Conservation (phyloP, 2,329 filamentous ascomycete genomes). For the Hypoxylon sp. region DNA sequence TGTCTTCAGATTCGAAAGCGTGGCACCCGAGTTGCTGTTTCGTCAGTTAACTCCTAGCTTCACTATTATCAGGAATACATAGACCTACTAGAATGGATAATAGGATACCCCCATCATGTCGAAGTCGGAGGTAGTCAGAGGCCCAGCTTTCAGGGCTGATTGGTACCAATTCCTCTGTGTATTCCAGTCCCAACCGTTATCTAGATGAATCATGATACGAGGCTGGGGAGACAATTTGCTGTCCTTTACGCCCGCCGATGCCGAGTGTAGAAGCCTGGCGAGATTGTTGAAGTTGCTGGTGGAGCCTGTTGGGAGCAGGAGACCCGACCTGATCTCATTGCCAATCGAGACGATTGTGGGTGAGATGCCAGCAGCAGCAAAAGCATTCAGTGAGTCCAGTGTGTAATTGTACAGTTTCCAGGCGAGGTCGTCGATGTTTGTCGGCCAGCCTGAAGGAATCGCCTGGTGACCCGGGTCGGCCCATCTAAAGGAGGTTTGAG, state of each 20-base stretch:
- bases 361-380: conserved; percentile 67
- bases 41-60: conserved; percentile 19
- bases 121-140: conserved; percentile 68
- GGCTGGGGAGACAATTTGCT: conserved; percentile 69
- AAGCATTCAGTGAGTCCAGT: conserved; percentile 70
- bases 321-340: conserved; percentile 78
- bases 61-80: not conserved
- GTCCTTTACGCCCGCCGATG: conserved; percentile 74
- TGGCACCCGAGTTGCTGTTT: conserved; percentile 65
- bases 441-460: conserved; percentile 75
- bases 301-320: conserved; percentile 76
- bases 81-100: conserved; percentile 76
- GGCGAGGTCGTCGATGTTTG: conserved; percentile 69
- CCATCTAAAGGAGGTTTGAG: conserved; percentile 60
- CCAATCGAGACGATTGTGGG: conserved; percentile 78
- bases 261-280: conserved; percentile 74
- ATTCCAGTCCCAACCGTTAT: conserved; percentile 81
- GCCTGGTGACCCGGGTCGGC: conserved; percentile 76
- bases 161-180: conserved; percentile 77
- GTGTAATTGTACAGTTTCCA: conserved; percentile 80
- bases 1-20: conserved; percentile 68
- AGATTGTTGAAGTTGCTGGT: conserved; percentile 71
- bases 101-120: conserved; percentile 81
- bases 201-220: conserved; percentile 81
- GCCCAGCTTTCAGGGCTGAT: conserved; percentile 66